Percentiles rank a stretch among this genome's conserved stretches.
Evolutionary conservation across 1,139 yeast species (phyloP).

Genomic region (Ogataea hybrid): DNA sequence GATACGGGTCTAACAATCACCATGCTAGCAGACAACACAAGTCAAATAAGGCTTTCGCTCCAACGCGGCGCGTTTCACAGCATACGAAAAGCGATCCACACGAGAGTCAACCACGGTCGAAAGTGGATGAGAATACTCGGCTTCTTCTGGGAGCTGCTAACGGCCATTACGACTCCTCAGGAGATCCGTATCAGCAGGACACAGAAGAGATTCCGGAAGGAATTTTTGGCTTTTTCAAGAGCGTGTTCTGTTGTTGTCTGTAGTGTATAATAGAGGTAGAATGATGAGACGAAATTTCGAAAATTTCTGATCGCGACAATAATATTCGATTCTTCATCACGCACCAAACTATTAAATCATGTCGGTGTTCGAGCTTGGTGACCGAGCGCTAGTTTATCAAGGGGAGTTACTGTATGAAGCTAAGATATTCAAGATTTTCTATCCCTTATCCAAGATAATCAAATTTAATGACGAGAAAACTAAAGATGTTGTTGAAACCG

Average conservation of each 20-base stretch:
- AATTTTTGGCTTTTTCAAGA: conserved; percentile 18
- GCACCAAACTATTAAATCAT: conserved; percentile 1
- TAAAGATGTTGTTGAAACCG: conserved; percentile 16
- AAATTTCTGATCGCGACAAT: conserved; percentile 5
- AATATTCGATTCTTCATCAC: not conserved
- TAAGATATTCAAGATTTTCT: conserved; percentile 64
- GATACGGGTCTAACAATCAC: conserved; percentile 58
- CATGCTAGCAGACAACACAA: conserved; percentile 17
- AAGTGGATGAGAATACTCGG: conserved; percentile 18
- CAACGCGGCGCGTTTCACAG: conserved; percentile 20
- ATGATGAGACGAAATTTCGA: conserved; percentile 4
- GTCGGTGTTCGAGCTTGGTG: conserved; percentile 31
- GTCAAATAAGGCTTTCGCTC: conserved; percentile 13
- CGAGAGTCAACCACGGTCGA: conserved; percentile 13
- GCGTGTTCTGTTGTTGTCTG: conserved; percentile 23
- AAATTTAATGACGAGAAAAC: conserved; percentile 37
- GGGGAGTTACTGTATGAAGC: conserved; percentile 93
- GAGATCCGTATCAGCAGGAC: conserved; percentile 14
- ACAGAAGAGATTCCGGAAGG: conserved; percentile 14
- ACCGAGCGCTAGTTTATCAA: conserved; percentile 67
- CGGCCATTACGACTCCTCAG: conserved; percentile 17
- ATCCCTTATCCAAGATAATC: conserved; percentile 45
- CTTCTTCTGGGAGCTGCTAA: conserved; percentile 11
- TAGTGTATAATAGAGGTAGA: conserved; percentile 11
- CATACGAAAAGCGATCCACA: conserved; percentile 11